These are phyloP conservation scores for Isoetes taiwanensis DNA, from an alignment of 75 land plant genomes.

Conservation along the genomic window DNA sequence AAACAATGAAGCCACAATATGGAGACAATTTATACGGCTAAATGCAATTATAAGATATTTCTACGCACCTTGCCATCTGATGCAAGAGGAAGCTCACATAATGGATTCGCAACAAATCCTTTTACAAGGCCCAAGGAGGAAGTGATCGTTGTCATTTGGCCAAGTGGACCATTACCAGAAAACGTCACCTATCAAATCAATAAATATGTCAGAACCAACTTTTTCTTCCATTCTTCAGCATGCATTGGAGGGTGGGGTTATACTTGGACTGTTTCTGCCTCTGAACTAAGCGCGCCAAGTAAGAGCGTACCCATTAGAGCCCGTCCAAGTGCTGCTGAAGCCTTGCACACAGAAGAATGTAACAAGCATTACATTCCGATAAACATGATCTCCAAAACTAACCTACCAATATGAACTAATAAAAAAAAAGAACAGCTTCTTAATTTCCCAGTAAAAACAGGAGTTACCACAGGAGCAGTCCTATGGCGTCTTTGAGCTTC, in stretches of 20 bases:
- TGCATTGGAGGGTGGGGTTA: too few species aligned
- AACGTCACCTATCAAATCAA: constrained; percentile 30
- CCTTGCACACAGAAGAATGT: constrained; percentile 13
- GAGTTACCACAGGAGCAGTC: constrained; percentile 26
- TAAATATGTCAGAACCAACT: too few species aligned
- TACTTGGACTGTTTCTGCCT: constrained; percentile 38
- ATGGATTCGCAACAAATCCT: constrained; percentile 37
- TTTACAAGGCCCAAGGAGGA: constrained; percentile 18
- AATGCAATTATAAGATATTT: background rate
- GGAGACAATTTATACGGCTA: background rate
- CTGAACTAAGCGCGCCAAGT: constrained; percentile 25
- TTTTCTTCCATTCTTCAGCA: background rate
- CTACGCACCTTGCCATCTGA: constrained; percentile 19
- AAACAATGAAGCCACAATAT: background rate
- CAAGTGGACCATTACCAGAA: constrained; percentile 32
- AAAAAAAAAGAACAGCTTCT: background rate
- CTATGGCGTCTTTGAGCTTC: constrained; percentile 33
- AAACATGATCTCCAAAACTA: background rate
- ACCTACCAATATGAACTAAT: background rate
- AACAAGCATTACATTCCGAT: too few species aligned
- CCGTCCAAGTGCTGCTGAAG: constrained; percentile 35
- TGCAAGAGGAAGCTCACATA: constrained; percentile 18
- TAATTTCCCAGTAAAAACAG: background rate
- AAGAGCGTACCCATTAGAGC: constrained; percentile 35
- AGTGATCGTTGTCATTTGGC: constrained; percentile 30